These are phyloP conservation scores for Symbiodinium pilosum DNA, from an alignment of 73 alveolate species.

Conservation along the genomic window DNA sequence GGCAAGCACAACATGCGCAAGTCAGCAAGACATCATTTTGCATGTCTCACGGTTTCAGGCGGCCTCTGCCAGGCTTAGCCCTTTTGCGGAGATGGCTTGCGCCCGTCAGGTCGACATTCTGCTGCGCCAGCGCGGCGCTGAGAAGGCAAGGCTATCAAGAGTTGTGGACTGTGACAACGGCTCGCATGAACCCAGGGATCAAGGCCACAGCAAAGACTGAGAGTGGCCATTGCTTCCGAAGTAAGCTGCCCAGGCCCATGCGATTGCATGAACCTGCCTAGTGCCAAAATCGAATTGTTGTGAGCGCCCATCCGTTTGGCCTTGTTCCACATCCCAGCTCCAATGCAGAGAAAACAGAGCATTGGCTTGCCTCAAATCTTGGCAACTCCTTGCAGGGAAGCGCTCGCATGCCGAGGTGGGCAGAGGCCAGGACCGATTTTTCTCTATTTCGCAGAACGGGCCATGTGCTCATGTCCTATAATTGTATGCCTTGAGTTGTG, in stretches of 20 bases:
- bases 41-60: background rate
- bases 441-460: background rate
- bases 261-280: background rate
- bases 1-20: background rate
- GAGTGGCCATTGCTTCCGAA: too few species aligned
- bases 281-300: background rate
- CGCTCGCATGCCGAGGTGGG: conserved; percentile 65
- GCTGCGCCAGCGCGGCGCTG: conserved; percentile 38
- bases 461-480: too few species aligned
- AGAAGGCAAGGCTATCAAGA: background rate
- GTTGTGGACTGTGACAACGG: background rate
- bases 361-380: background rate
- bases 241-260: background rate
- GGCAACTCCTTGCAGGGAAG: background rate
- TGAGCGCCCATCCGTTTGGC: background rate
- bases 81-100: background rate
- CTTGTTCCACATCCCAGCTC: background rate
- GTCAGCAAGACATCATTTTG: background rate
- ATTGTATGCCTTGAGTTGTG: too few species aligned
- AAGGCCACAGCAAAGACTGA: too few species aligned
- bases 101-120: background rate
- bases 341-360: background rate
- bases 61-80: background rate
- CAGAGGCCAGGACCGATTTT: background rate
- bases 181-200: too few species aligned